Evolutionary conservation across 1,139 yeast species (phyloP), one percentile per base, ranked within the genome.

Genomic region (Nakaseomyces delphensis): DNA sequence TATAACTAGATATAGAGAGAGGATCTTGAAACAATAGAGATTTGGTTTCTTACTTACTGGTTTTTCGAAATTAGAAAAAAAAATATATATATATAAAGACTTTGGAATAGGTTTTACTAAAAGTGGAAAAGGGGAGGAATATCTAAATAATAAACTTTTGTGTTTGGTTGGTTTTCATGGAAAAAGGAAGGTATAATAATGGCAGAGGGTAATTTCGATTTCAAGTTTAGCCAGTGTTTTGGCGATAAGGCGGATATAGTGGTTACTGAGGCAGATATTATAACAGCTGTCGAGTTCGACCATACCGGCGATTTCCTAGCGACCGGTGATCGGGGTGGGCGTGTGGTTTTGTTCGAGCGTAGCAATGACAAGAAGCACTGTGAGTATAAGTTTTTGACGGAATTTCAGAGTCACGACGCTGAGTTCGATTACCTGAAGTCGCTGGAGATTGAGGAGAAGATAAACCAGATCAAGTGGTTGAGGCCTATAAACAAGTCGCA

Each of bases 171-270:
- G n/a, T n/a, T n/a, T n/a, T n/a, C n/a, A n/a, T n/a, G 24, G 24
- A 9, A 21, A 21, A 21, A 21, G 24, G 24, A 21, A 21, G 24
- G 24, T 6, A 8, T 8, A 2, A 29, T 24, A 42, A 51, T 48
- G 52, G 43, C 54, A 35, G 43, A 48, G 36, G 57, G 54, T 40
- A 53, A 53, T 45, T 59, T 55, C 44, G 61, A 62, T 46, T 65
- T 67, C 50, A 82, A 80, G 62, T 82, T 83, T 60, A 79, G 87
- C 53, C 91, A 82, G 66, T 91, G 99, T 64, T 91, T 91, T 70
- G 99, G 99, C 51, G 98, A 91, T 65, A 91, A 93, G 65, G 95
- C 96, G 37, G 99, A 91, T 62, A 83, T 89, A 50, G 97, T 91
- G 54, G 85, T 89, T 57, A 91, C 97, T 3, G 99, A 91, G 63